Evolutionary conservation across 768 basidiomycete genomes (phyloP), one percentile per base, ranked within the genome.

Genomic region (Leccinum rimulosum): DNA sequence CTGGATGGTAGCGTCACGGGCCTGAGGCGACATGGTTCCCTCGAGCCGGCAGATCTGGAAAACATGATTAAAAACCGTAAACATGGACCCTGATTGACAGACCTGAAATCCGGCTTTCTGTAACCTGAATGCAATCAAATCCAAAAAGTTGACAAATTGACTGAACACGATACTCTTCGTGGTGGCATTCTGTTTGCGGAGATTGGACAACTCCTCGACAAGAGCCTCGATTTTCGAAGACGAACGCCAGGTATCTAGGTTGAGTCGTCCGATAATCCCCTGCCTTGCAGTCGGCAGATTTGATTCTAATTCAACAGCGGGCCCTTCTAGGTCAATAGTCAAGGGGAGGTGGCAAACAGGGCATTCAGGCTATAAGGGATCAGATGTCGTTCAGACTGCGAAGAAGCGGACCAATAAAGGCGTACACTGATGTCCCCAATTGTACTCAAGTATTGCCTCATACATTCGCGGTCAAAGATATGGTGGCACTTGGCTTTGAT

Each of bases 221-320:
- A 99, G 80, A 2, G 96, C 95, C 71, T 99, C 97, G 47, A 98
- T 93, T 79, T 98, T 99, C 5, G 94, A 88, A n/a, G 93, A 95
- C 1, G 94, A 96, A 51, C 93, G 84, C 93, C 94, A 97, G 50
- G 84, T 87, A 64, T 92, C 85, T 17, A 98, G 77, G 70, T 98
- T 85, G 25, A 99, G 79, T 10, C 95, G 85, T 28, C 93, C 93
- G 14, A 99, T 83, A 53, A 99, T 98, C 43, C 97, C 97, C 72
- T 99, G 97, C 40, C 92, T 85, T 31, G 75, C 74, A 50, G 69
- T 68, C 15, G 71, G 64, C 6, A 68, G 57, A 11, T 75, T 79
- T 64, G 89, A 86, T 60, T 89, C 89, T 8, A 94, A 70, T 70
- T 98, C 96, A 19, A 98, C 75, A 0, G 95, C 89, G 27, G 94